Evolutionary conservation across 306 rosid genomes (phyloP), one percentile per base, ranked within the genome.

Genomic region (Vigna radiata): DNA sequence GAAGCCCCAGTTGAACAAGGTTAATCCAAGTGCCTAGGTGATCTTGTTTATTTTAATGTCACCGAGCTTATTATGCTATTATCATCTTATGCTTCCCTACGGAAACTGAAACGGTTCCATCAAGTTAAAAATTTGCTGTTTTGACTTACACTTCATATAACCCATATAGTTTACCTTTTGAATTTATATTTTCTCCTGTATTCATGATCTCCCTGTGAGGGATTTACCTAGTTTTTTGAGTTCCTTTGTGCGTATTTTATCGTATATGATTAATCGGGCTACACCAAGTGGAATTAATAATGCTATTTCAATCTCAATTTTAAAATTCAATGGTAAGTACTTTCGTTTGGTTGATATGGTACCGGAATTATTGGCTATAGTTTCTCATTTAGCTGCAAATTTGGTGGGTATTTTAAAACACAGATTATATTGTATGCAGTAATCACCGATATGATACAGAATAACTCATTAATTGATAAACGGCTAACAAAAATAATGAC

Each of bases 1-100:
- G 88, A 84, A 37, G 61, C 82, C 29, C 65, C 77, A 0, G 54
- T 72, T 36, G 91, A 88, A 72, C 84, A 72, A 78, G 75, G 72
- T 25, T 41, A 58, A 70, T 33, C 50, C 0, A 11, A 47, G 47
- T 18, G 63, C 55, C 12, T 5, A 2, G 52, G 39, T 58, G 49
- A 48, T 73, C 16, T 73, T 44, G 18, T 48, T 47, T 21, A 11
- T 44, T 64, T 9, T 41, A 18, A 17, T 50, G 4, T 64, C 16
- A 9, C 25, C 25, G 59, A 56, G 75, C 53, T 36, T 82, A 16
- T 60, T 31, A 65, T 46, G 15, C 9, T 54, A 54, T 54, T 54
- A 19, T 52, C 11, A 54, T 27, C 67, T 21, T 61, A 6, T 2
- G 62, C 75, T 68, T 33, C 18, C 33, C 59, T 6, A 37, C 27